These are phyloP conservation scores for Linum usitatissimum DNA, from an alignment of 345 rosid species.

Conservation along the genomic window DNA sequence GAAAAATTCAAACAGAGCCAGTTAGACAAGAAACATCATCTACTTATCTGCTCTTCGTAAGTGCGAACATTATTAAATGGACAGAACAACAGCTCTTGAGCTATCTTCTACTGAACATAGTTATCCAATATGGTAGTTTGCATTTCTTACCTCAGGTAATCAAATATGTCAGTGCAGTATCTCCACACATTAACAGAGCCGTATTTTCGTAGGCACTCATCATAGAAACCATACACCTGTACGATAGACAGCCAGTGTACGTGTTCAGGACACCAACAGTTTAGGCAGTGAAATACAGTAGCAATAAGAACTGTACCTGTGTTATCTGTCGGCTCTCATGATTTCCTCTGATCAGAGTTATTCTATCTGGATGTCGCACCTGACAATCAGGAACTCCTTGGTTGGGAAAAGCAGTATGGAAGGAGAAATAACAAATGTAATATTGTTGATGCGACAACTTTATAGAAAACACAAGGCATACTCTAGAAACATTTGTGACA, in stretches of 20 bases:
- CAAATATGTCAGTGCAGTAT: constrained; percentile 96
- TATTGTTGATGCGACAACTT: not conserved
- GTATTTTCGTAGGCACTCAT: constrained; percentile 90
- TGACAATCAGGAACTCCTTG: constrained; percentile 26
- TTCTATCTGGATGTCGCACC: constrained; percentile 96
- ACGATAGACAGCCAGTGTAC: constrained; percentile 16
- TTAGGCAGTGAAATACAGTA: constrained; percentile 10
- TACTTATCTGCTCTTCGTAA: no score
- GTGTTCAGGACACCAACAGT: constrained; percentile 4
- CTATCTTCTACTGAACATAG: not conserved
- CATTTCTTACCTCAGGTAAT: constrained; percentile 67
- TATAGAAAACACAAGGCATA: not conserved
- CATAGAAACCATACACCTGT: constrained; percentile 96
- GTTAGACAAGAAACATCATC: not conserved
- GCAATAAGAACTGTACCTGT: constrained; percentile 41
- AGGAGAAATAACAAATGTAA: not conserved
- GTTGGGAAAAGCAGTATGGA: constrained; percentile 4
- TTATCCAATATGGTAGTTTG: not conserved
- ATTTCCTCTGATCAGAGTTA: constrained; percentile 91
- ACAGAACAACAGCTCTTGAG: not conserved
- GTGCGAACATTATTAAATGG: not conserved
- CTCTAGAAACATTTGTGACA: not conserved
- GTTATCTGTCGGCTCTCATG: constrained; percentile 98
- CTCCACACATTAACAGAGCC: constrained; percentile 98
- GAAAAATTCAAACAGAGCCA: not conserved